Evolutionary conservation across 2,329 filamentous ascomycete genomes (phyloP).

Genomic region (Pseudogymnoascus sp.): DNA sequence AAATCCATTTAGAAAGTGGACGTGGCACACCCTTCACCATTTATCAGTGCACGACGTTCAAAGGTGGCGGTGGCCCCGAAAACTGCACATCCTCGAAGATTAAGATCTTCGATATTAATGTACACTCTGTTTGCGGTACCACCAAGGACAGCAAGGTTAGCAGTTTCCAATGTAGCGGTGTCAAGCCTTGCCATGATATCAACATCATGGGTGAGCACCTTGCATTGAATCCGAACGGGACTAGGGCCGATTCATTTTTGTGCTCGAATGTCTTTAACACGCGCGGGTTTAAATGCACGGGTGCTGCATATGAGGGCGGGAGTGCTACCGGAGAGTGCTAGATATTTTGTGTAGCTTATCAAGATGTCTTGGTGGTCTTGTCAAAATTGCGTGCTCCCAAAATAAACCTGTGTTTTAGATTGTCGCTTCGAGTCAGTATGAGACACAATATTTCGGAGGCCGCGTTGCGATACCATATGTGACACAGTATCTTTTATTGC

Average conservation of each 20-base stretch:
- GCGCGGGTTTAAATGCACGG: background rate
- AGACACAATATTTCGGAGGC: background rate
- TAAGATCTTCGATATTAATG: conserved; percentile 23
- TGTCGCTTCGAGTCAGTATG: background rate
- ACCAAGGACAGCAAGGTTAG: background rate
- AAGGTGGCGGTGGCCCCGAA: conserved; percentile 21
- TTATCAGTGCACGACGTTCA: conserved; percentile 33
- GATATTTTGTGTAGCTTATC: background rate
- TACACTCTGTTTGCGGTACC: background rate
- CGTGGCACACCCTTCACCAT: conserved; percentile 28
- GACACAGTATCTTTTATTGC: background rate
- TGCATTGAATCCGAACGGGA: background rate
- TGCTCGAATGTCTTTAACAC: background rate
- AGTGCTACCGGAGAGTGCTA: background rate
- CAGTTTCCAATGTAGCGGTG: background rate
- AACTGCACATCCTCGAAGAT: conserved; percentile 33
- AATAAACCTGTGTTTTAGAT: background rate
- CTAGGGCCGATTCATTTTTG: background rate
- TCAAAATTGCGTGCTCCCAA: background rate
- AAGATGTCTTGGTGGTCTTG: background rate
- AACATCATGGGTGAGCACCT: background rate
- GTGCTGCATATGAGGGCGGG: background rate
- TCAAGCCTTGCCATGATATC: background rate
- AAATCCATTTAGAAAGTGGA: background rate
- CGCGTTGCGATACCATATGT: background rate